Base-by-base conservation (phyloP, 2,329 filamentous ascomycete species). In the Pseudogymnoascus sp. region DNA sequence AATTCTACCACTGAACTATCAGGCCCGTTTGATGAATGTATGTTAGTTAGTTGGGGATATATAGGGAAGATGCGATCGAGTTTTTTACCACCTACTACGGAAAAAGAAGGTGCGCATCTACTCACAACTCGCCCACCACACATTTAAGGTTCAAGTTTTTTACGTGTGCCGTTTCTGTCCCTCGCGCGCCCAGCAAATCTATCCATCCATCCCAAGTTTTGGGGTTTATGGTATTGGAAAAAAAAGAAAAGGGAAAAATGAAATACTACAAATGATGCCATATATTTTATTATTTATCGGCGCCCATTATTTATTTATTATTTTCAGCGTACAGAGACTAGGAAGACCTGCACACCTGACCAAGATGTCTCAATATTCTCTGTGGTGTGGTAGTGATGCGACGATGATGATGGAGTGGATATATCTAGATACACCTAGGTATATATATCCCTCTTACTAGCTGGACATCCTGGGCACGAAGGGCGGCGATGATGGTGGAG, bases 1-100 rank as follows among this genome's bases (percentile, higher is more conserved):
- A 54, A 54, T 54, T 54, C 47, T 54, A 54, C 47, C 47, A 54
- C 47, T 54, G 47, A 54, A 54, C 47, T 54, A 54, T 54, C 47
- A 54, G 47, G 47, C 47, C 47, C 39, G 0, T 31, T 54, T 54
- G 26, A 18, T 11, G n/a, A n/a, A 6, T 18, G n/a, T 54, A 54
- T 31, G 23, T 18, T 16, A 16, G 0, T 54, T 18, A 31, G 47
- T 12, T 54, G 26, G n/a, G 2, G 0, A 54, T 31, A 54, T 54
- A 31, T 54, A 1, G 47, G 47, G 47, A 14, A 31, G 2, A 6
- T n/a, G 21, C n/a, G 7, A 54, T 16, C 2, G 7, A n/a, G 40
- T n/a, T 12, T 29, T 47, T 51, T 26, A 6, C 23, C 5, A 26
- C 4, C 23, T 6, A 23, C 23, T 4, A 26, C 23, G 23, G 2